A percentile compares a stretch with the other conserved stretches of the same genome.
Evolutionary conservation across 1,284 basidiomycete species (phyloP).

Genomic region (Tremellales sp.): DNA sequence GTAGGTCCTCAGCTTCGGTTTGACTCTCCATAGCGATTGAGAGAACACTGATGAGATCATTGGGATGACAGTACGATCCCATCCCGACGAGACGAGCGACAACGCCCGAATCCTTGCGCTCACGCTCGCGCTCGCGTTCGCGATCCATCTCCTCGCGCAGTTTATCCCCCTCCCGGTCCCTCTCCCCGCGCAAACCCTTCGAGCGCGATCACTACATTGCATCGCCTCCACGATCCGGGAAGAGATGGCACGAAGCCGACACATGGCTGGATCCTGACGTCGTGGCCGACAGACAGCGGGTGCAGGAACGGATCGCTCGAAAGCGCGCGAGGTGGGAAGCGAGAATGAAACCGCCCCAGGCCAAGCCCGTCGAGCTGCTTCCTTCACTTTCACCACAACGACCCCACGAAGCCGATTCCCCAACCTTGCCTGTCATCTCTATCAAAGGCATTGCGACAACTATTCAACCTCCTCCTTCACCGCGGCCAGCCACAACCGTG

Average conservation of each 20-base stretch:
- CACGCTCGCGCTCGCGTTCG: slow-evolving; percentile 5
- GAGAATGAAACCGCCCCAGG: slow-evolving; percentile 1
- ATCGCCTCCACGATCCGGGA: slow-evolving; percentile 18
- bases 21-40: neutral
- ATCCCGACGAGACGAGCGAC: slow-evolving; percentile 11
- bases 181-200: slow-evolving; percentile 15
- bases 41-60: neutral
- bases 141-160: slow-evolving; percentile 8
- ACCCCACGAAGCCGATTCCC: neutral
- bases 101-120: slow-evolving; percentile 8
- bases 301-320: slow-evolving; percentile 14
- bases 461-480: neutral
- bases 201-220: slow-evolving; percentile 31
- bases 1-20: slow-evolving; percentile 49
- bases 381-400: slow-evolving; percentile 13
- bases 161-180: slow-evolving; percentile 13
- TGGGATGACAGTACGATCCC: slow-evolving; percentile 30
- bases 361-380: slow-evolving; percentile 17
- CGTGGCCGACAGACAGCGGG: slow-evolving; percentile 14
- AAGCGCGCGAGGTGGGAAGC: slow-evolving; percentile 3
- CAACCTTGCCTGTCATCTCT: slow-evolving; percentile 4
- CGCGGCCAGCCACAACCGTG: too few species aligned
- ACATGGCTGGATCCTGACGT: slow-evolving; percentile 43
- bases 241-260: slow-evolving; percentile 40
- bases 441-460: slow-evolving; percentile 22